These are phyloP conservation scores for Stylosanthes scabra DNA, from an alignment of 331 rosid species.

Conservation along the genomic window DNA sequence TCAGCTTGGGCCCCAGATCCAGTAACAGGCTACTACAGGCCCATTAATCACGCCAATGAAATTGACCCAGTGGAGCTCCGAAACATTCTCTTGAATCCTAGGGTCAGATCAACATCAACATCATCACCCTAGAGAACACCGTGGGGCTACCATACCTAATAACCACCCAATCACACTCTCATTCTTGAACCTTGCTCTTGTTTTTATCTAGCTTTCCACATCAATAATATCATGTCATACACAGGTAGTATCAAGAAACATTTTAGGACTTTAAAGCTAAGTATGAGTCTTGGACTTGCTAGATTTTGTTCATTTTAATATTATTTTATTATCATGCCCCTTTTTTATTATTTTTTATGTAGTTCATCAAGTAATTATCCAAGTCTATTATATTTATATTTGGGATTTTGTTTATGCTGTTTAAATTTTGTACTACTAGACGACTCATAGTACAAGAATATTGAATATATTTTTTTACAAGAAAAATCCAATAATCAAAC, in stretches of 20 bases:
- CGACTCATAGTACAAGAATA: no score
- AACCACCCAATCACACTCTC: not conserved
- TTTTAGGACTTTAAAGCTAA: not conserved
- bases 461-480: no score
- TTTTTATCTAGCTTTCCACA: not conserved
- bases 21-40: conserved; percentile 58
- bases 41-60: conserved; percentile 41
- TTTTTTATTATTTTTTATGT: not conserved
- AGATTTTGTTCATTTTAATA: not conserved
- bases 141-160: not conserved
- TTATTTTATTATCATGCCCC: not conserved
- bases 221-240: not conserved
- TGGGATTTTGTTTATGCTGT: not conserved
- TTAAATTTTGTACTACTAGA: no score
- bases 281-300: not conserved
- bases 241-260: not conserved
- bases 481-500: no score
- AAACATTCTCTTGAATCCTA: conserved; percentile 48
- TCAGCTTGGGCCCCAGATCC: conserved; percentile 64
- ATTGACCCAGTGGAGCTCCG: conserved; percentile 65
- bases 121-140: not conserved
- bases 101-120: conserved; percentile 6
- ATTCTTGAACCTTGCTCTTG: not conserved
- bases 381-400: not conserved
- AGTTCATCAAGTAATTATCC: not conserved